Evolutionary conservation across 805 yeast genomes (phyloP).

Genomic region (Schwanniomyces polymorphus): DNA sequence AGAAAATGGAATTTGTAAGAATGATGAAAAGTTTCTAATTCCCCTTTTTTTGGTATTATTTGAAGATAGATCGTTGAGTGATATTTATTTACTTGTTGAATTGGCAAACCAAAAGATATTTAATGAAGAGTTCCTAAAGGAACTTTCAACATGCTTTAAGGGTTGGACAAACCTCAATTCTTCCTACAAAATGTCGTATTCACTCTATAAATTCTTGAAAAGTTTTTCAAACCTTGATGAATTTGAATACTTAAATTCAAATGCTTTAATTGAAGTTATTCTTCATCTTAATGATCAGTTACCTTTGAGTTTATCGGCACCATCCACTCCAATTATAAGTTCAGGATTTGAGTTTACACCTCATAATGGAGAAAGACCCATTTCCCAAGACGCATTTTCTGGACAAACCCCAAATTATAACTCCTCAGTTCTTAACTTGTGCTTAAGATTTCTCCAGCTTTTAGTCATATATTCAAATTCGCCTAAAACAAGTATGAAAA

Average conservation of each 20-base stretch:
- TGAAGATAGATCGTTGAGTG: conserved; percentile 18
- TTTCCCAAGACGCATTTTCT: background rate
- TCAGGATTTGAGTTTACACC: conserved; percentile 1
- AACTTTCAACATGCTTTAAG: conserved; percentile 24
- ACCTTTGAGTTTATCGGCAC: conserved; percentile 45
- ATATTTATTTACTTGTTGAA: conserved; percentile 31
- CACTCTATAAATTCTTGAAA: conserved; percentile 20
- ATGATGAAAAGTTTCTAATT: conserved; percentile 40
- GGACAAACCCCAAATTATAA: conserved; percentile 4
- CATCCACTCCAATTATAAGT: conserved; percentile 36
- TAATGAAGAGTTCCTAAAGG: conserved; percentile 22
- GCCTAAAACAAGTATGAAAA: conserved; percentile 27
- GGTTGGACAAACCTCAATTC: conserved; percentile 26
- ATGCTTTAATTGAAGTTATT: conserved; percentile 31
- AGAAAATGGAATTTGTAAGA: conserved; percentile 35
- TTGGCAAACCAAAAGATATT: conserved; percentile 33
- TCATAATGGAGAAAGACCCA: background rate
- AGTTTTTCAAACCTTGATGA: conserved; percentile 25
- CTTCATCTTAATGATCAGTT: conserved; percentile 40
- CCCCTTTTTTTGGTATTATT: conserved; percentile 35
- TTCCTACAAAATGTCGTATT: conserved; percentile 15
- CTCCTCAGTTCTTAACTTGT: conserved; percentile 31
- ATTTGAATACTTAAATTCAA: conserved; percentile 31
- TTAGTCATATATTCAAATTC: conserved; percentile 34
- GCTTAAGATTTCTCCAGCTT: conserved; percentile 33